phyloP scores from a whole-genome alignment of 345 rosid genomes.

The Aquilaria sinensis region DNA sequence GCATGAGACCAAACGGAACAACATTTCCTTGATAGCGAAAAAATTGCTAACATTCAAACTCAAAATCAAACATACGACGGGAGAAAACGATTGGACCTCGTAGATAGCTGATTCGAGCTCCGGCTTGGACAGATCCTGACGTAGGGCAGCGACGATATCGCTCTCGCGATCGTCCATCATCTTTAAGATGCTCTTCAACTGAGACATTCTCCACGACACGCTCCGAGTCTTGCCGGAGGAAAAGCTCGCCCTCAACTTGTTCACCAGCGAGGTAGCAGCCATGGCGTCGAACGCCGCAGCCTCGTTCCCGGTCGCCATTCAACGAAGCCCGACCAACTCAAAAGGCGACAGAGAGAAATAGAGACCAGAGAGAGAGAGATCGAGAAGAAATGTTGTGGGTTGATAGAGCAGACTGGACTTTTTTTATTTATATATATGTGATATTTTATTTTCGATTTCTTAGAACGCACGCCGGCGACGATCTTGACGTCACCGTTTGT shows the following conservation, averaged over 20 bases:
- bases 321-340: neutral
- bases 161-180: constrained; percentile 57
- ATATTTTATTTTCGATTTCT: too few species aligned
- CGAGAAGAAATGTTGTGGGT: too few species aligned
- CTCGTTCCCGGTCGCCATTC: constrained; percentile 23
- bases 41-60: neutral
- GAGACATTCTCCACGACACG: constrained; percentile 67
- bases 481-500: too few species aligned
- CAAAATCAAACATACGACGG: neutral
- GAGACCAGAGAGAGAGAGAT: neutral
- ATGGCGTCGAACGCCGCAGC: constrained; percentile 33
- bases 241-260: constrained; percentile 44
- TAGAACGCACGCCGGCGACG: too few species aligned
- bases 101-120: constrained; percentile 61
- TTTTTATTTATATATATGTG: too few species aligned
- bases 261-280: constrained; percentile 42
- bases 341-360: neutral
- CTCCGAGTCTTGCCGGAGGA: constrained; percentile 61
- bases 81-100: constrained; percentile 38
- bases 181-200: constrained; percentile 46
- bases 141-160: constrained; percentile 65
- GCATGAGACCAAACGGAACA: neutral
- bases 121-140: constrained; percentile 72
- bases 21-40: neutral
- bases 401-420: too few species aligned